A percentile compares a stretch with the other conserved stretches of the same genome.
Evolutionary conservation across 257 asterid species (phyloP).

Genomic region (Solanum pinnatisectum): DNA sequence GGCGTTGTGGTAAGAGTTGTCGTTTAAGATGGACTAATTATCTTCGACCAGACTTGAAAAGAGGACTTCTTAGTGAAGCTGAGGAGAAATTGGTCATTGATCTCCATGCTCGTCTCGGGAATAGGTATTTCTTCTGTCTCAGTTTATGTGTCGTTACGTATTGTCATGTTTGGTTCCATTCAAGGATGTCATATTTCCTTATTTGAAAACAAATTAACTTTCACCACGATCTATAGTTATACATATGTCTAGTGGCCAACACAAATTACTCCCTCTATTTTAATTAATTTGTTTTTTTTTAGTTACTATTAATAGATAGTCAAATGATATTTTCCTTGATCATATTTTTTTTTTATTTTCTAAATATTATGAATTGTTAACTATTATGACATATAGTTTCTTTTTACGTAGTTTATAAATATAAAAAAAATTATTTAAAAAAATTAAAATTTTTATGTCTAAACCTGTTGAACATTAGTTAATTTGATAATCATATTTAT

Average conservation of each 20-base stretch:
- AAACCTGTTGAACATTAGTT: neutral
- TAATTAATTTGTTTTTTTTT: neutral
- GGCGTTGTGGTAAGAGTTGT: conserved; percentile 97
- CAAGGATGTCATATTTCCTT: neutral
- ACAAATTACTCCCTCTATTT: neutral
- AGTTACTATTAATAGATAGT: neutral
- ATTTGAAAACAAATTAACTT: neutral
- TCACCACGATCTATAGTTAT: neutral
- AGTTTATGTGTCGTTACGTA: neutral
- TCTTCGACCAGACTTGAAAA: conserved; percentile 92
- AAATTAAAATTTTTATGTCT: neutral
- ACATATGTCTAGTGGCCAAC: neutral
- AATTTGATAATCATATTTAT: too few species aligned
- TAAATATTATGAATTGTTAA: neutral
- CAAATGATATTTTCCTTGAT: neutral
- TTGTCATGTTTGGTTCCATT: too few species aligned
- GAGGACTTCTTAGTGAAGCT: conserved; percentile 78
- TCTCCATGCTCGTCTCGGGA: conserved; percentile 88
- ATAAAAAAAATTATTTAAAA: neutral
- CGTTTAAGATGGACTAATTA: conserved; percentile 96
- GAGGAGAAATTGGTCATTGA: conserved; percentile 92
- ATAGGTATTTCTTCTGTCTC: conserved; percentile 25
- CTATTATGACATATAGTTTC: neutral
- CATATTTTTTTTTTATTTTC: neutral
- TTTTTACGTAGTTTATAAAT: neutral